A percentile compares a stretch with the other conserved stretches of the same genome.
phyloP scores from a whole-genome alignment of 345 rosid species.

The Eucalyptus tenuipes region DNA sequence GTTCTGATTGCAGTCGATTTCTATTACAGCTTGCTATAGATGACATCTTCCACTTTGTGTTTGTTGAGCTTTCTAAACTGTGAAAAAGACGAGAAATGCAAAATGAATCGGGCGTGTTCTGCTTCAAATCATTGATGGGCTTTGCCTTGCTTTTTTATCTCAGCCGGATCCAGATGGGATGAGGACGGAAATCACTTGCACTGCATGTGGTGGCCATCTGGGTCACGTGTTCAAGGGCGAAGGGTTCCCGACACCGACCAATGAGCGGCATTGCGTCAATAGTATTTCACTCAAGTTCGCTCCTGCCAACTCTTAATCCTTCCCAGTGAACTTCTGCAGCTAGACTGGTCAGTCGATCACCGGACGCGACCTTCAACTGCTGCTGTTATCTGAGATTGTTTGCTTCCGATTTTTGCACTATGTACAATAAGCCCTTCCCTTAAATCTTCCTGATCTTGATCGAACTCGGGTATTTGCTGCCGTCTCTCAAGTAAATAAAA shows the following conservation, averaged over 20 bases:
- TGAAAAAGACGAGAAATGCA: neutral
- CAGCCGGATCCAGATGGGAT: slow-evolving; percentile 86
- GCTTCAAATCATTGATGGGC: neutral
- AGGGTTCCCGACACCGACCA: slow-evolving; percentile 75
- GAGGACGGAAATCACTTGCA: slow-evolving; percentile 80
- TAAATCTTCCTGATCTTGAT: neutral
- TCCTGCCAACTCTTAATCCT: slow-evolving; percentile 20
- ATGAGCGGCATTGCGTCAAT: slow-evolving; percentile 91
- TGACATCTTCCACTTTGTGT: neutral
- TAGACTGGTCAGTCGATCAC: neutral
- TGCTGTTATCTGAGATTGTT: neutral
- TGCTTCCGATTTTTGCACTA: neutral
- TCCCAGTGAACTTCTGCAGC: neutral
- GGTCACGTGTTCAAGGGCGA: slow-evolving; percentile 96
- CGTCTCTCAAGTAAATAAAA: neutral
- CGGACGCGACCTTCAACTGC: neutral
- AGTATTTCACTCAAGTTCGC: slow-evolving; percentile 79
- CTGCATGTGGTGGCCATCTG: slow-evolving; percentile 96
- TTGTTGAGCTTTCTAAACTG: neutral
- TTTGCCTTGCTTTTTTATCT: neutral
- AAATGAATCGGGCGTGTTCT: neutral
- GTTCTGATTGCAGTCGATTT: neutral
- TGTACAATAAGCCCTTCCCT: neutral
- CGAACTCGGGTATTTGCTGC: neutral
- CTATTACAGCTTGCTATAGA: neutral